Evolutionary conservation across 2,329 filamentous ascomycete genomes (phyloP), one percentile per base, ranked within the genome.

Genomic region (Talaromyces marneffei): DNA sequence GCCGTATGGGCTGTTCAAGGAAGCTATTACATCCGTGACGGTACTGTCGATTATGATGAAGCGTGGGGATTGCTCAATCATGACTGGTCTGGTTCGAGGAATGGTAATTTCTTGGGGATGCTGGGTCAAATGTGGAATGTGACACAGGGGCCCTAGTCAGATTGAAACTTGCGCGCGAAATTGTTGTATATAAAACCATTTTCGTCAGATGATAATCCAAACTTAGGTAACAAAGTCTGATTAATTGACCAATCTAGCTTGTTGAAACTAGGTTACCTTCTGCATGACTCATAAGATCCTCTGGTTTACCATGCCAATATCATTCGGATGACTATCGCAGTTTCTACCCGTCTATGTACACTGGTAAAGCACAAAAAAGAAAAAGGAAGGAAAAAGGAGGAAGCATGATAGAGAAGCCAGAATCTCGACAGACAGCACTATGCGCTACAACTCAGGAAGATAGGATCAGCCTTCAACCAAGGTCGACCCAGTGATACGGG

Each of bases 1-100:
- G 79, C 80, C 1, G 74, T 84, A 12, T 86, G 84, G 84, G 81
- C 80, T 3, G 66, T 86, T 46, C 79, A 83, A 70, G 84, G 84
- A 12, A 82, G 80, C 62, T 87, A 85, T 65, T 86, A 86, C 64
- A 76, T 84, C 10, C 75, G 83, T n/a, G 74, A 81, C 60, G 78
- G 79, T 29, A 71, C 66, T 8, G 70, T 82, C 16, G 80, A 85
- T 64, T 74, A 74, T 44, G 80, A 85, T 31, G 83, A 86, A 74
- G 74, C 73, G 0, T 86, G 77, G 76, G 84, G 82, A 0, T 68
- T 81, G 16, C 60, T 84, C 61, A 76, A 82, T 59, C 70, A 72
- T 20, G 66, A 78, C 8, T 81, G 79, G 79, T 70, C 63, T 8
- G 74, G 65, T 4, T 72, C 77, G 72, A 71, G 78, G 63, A 80